Conservation (phyloP, 306 rosid species). For the Carpinus fangiana region DNA sequence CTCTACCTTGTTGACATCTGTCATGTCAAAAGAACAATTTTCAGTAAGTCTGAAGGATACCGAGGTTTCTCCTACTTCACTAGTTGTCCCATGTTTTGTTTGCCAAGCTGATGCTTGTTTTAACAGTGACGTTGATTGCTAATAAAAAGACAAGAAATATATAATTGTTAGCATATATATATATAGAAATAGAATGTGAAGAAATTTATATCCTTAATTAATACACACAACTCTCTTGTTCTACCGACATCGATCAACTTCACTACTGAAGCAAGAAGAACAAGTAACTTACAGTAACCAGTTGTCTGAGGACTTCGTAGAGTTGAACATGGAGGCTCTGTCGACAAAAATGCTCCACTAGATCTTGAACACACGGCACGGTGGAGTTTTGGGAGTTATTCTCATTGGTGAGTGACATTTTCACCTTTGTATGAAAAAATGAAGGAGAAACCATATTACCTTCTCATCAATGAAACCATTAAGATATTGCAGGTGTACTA, state of each 20-base stretch:
- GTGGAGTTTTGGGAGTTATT: neutral
- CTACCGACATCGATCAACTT: neutral
- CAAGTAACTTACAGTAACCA: neutral
- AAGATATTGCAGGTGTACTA: too few relatives aligned
- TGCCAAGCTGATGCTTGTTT: neutral
- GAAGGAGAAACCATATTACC: too few relatives aligned
- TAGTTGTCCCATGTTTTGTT: neutral
- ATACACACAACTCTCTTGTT: neutral
- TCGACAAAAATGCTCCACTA: neutral
- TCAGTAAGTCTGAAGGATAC: constrained; percentile 9
- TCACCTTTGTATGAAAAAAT: neutral
- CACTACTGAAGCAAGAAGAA: neutral
- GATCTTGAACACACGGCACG: neutral
- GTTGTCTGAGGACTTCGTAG: neutral
- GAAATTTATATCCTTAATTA: neutral
- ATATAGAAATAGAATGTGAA: neutral
- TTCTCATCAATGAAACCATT: too few relatives aligned
- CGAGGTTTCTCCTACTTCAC: neutral
- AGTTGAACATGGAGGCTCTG: neutral
- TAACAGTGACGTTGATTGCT: neutral
- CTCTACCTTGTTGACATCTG: constrained; percentile 3
- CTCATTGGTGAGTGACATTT: neutral
- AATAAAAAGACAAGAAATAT: neutral
- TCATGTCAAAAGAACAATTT: neutral
- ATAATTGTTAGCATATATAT: neutral